Conservation (phyloP, 176 grass and related monocot genomes). For the Ampelocalamus luodianensis region DNA sequence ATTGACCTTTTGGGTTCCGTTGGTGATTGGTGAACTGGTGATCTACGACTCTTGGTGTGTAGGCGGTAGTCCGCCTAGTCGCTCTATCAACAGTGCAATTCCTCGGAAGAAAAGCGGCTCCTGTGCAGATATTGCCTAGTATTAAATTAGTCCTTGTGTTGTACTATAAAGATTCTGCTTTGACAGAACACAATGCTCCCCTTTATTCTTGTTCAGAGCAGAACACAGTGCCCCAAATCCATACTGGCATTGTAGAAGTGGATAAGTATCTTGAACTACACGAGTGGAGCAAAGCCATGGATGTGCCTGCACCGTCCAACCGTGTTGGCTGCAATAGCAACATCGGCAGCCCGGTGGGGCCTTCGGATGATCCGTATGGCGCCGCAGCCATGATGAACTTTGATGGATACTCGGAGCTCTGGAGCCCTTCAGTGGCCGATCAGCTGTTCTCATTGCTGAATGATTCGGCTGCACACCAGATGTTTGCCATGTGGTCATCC, state of each 20-base stretch:
- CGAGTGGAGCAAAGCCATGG: slow-evolving; percentile 42
- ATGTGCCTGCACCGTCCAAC: slow-evolving; percentile 45
- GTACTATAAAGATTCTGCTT: slow-evolving; percentile 40
- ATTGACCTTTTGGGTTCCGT: slow-evolving; percentile 42
- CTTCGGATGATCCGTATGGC: slow-evolving; percentile 61
- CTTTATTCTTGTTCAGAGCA: slow-evolving; percentile 39
- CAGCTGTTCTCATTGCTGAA: slow-evolving; percentile 63
- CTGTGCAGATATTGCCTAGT: slow-evolving; percentile 39
- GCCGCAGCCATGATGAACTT: slow-evolving; percentile 54
- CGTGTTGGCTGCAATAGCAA: slow-evolving; percentile 27
- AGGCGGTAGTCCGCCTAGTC: not conserved
- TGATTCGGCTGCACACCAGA: slow-evolving; percentile 50
- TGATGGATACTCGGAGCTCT: slow-evolving; percentile 68
- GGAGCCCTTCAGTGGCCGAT: slow-evolving; percentile 52
- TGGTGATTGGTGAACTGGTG: slow-evolving; percentile 43
- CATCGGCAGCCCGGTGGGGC: slow-evolving; percentile 23
- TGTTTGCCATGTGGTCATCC: slow-evolving; percentile 62
- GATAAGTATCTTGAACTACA: slow-evolving; percentile 10
- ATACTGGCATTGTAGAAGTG: slow-evolving; percentile 5
- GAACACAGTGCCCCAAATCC: slow-evolving; percentile 37
- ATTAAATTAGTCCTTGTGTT: slow-evolving; percentile 31
- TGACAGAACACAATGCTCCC: slow-evolving; percentile 20
- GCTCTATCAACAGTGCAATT: slow-evolving; percentile 27
- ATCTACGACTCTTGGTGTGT: not conserved
- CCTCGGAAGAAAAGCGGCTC: slow-evolving; percentile 32